Conservation (phyloP, 2,329 filamentous ascomycete species). For the Clarireedia homoeocarpa region DNA sequence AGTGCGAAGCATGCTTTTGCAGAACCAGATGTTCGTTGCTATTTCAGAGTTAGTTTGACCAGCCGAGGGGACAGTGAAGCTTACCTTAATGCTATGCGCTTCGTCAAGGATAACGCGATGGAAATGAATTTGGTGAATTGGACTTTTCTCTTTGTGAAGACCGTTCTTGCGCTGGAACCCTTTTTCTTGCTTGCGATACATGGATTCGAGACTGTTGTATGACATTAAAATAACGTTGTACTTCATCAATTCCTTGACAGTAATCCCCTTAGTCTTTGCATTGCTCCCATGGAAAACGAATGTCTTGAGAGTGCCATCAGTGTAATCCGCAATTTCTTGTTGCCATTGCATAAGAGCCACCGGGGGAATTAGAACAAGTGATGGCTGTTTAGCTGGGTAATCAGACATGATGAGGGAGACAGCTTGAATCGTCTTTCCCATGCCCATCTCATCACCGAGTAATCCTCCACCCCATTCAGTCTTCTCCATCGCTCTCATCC, state of each 20-base stretch:
- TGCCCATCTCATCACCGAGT: conserved; percentile 95
- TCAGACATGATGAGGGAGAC: conserved; percentile 98
- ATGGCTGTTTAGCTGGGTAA: conserved; percentile 74
- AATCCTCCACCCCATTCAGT: conserved; percentile 81
- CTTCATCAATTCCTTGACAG: conserved; percentile 64
- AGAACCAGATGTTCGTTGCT: conserved; percentile 78
- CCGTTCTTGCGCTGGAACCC: conserved; percentile 77
- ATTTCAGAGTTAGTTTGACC: conserved; percentile 10
- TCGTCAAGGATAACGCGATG: conserved; percentile 93
- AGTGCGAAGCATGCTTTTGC: conserved; percentile 93
- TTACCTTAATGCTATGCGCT: conserved; percentile 83
- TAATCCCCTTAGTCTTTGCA: conserved; percentile 69
- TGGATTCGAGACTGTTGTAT: conserved; percentile 84
- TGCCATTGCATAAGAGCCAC: conserved; percentile 96
- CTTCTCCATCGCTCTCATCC: conserved; percentile 89
- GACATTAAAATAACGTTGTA: conserved; percentile 97
- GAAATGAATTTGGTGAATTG: conserved; percentile 79
- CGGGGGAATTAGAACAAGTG: conserved; percentile 82
- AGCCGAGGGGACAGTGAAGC: neutral
- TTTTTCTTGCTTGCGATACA: conserved; percentile 86
- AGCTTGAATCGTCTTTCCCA: conserved; percentile 97
- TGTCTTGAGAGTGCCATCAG: conserved; percentile 81
- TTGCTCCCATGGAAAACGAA: conserved; percentile 88
- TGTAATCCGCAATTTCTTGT: conserved; percentile 71
- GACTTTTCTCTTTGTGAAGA: conserved; percentile 68